Evolutionary conservation across 2,329 filamentous ascomycete genomes (phyloP).

Genomic region (Amphichorda felina): DNA sequence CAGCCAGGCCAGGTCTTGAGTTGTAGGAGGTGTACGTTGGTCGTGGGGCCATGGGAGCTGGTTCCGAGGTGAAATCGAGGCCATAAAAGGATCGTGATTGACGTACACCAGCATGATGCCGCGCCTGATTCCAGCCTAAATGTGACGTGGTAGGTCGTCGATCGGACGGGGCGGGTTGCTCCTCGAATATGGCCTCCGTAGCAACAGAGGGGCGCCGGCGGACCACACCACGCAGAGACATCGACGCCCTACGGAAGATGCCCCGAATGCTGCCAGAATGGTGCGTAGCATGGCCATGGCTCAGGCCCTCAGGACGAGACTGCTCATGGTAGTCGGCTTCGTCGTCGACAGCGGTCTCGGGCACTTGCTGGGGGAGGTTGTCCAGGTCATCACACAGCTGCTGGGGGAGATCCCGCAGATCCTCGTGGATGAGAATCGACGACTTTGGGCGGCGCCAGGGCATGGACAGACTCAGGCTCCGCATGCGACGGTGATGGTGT

Average conservation of each 20-base stretch:
- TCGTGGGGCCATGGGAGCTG: constrained; percentile 9
- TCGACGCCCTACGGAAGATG: constrained; percentile 42
- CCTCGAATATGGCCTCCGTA: constrained; percentile 15
- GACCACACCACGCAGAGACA: constrained; percentile 41
- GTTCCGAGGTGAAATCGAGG: constrained; percentile 18
- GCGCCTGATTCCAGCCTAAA: constrained; percentile 24
- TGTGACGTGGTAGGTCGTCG: constrained; percentile 33
- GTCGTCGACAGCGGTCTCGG: constrained; percentile 20
- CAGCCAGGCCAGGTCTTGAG: constrained; percentile 32
- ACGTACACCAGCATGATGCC: constrained; percentile 15
- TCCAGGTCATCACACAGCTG: constrained; percentile 10
- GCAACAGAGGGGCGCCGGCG: constrained; percentile 32
- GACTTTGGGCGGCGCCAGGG: constrained; percentile 37
- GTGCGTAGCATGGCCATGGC: constrained; percentile 11
- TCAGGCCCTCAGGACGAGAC: constrained; percentile 6
- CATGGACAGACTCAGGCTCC: constrained; percentile 38
- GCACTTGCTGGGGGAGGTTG: constrained; percentile 7
- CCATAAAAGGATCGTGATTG: constrained; percentile 33
- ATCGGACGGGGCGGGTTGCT: constrained; percentile 9
- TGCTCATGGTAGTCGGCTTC: constrained; percentile 10
- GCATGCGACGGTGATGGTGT: constrained; percentile 6
- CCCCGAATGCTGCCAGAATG: constrained; percentile 29
- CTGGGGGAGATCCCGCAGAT: constrained; percentile 14
- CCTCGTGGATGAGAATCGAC: constrained; percentile 18
- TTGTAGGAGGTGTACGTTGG: constrained; percentile 21